phyloP scores from a whole-genome alignment of 352 stramenopile genomes.

The Aphanomyces astaci region DNA sequence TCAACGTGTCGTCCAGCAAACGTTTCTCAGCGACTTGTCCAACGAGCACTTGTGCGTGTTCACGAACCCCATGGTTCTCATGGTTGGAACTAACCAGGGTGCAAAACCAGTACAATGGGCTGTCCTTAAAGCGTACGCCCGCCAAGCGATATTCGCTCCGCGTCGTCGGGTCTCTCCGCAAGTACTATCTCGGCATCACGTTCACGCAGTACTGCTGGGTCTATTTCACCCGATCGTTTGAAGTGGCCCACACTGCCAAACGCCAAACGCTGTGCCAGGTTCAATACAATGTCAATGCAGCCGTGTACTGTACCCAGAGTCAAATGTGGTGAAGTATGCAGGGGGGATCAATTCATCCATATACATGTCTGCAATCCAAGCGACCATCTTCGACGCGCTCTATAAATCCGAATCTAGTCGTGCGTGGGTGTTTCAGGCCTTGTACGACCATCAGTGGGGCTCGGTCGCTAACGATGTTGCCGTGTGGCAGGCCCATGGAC shows the following conservation, averaged over 20 bases:
- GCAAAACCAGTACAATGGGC: no score
- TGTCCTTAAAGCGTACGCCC: no score
- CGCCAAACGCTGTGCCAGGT: background rate
- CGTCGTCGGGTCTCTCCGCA: no score
- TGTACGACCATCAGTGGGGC: background rate
- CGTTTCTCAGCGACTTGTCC: no score
- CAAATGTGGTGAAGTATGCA: background rate
- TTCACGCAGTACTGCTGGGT: slow-evolving; percentile 4
- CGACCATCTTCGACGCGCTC: background rate
- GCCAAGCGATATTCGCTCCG: no score
- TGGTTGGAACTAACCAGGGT: no score
- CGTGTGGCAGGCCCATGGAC: background rate
- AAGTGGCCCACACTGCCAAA: background rate
- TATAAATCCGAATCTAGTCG: background rate
- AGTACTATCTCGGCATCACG: no score
- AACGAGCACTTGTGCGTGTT: no score
- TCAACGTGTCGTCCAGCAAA: no score
- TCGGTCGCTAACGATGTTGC: background rate
- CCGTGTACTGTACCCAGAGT: slow-evolving; percentile 10
- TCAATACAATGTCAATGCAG: background rate
- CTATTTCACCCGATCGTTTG: slow-evolving; percentile 8
- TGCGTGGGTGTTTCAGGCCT: background rate
- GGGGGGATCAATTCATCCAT: background rate
- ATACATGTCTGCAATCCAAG: background rate
- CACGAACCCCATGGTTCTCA: no score